A percentile compares a stretch with the other conserved stretches of the same genome.
Evolutionary conservation across 345 rosid genomes (phyloP).

Genomic region (Bruguiera gymnorhiza): DNA sequence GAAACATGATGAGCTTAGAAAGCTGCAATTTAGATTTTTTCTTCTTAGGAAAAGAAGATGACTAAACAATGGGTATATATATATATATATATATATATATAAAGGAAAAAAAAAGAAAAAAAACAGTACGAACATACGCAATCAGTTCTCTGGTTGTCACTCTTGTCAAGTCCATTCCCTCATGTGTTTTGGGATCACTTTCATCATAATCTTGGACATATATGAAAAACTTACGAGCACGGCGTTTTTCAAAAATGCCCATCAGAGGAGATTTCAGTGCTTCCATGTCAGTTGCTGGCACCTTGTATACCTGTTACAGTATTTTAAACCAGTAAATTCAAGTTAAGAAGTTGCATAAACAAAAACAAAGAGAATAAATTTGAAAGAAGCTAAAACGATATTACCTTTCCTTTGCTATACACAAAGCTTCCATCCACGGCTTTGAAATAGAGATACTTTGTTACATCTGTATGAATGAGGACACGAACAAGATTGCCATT

Average conservation of each 20-base stretch:
- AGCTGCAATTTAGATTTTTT: not conserved
- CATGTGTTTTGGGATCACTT: constrained; percentile 80
- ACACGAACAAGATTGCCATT: constrained; percentile 97
- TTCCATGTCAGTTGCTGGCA: constrained; percentile 95
- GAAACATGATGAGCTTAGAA: not conserved
- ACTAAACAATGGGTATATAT: too few species aligned
- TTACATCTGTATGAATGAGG: constrained; percentile 92
- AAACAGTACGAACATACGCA: constrained; percentile 53
- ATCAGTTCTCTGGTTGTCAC: constrained; percentile 79
- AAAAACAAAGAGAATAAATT: not conserved
- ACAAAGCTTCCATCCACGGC: constrained; percentile 98
- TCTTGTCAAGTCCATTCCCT: constrained; percentile 89
- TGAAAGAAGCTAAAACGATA: constrained; percentile 3
- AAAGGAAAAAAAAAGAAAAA: not conserved
- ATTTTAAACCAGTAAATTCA: constrained; percentile 2
- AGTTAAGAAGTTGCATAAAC: not conserved
- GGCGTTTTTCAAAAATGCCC: constrained; percentile 99
- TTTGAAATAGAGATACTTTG: constrained; percentile 87
- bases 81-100: too few species aligned
- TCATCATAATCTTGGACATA: constrained; percentile 87
- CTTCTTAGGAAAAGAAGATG: too few species aligned
- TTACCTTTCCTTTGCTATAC: constrained; percentile 87
- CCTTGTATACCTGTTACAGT: constrained; percentile 73
- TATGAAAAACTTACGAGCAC: constrained; percentile 83
- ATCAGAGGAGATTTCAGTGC: constrained; percentile 93